These are phyloP conservation scores for Entonaema liquescens DNA, from an alignment of 495 filamentous ascomycete genomes.

Conservation along the genomic window DNA sequence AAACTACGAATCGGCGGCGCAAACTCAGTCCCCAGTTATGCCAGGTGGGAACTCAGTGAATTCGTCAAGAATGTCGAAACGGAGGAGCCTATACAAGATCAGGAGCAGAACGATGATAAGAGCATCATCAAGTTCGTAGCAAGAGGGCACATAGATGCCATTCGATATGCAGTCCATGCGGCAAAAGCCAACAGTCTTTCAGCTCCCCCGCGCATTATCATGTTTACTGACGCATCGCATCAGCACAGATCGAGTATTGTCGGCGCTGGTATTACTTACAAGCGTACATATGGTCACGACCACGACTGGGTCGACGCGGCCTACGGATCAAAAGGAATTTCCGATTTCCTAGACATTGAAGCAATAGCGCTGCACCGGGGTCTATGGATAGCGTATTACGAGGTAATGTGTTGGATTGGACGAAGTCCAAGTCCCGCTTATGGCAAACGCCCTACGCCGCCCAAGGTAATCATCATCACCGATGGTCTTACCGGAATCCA, in stretches of 20 bases:
- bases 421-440: background rate
- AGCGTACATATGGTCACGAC: background rate
- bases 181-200: background rate
- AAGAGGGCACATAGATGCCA: background rate
- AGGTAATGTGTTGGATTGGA: background rate
- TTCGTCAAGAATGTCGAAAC: background rate
- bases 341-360: background rate
- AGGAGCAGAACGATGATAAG: background rate
- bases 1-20: background rate
- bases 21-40: background rate
- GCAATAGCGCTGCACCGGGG: background rate
- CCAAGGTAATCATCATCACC: background rate
- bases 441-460: background rate
- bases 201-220: background rate
- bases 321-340: background rate
- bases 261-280: background rate
- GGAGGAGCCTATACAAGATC: background rate
- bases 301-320: background rate
- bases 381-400: background rate
- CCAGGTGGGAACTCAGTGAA: background rate
- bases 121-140: background rate
- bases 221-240: background rate
- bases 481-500: background rate
- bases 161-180: background rate
- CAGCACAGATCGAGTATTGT: background rate